phyloP scores from a whole-genome alignment of 1,284 basidiomycete species.

The Cystobasidium slooffiae region DNA sequence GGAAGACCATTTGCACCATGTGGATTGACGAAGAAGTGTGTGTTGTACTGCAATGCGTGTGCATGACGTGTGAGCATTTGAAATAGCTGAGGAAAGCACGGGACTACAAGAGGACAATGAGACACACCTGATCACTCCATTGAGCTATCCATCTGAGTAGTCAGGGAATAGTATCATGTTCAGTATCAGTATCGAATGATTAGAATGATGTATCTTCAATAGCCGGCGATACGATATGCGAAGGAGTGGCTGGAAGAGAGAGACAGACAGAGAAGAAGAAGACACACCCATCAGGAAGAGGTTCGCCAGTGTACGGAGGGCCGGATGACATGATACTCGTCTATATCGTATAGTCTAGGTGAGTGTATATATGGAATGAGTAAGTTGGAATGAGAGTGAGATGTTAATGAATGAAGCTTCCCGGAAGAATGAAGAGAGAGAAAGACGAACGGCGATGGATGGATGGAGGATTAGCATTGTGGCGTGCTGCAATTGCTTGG shows the following conservation, averaged over 20 bases:
- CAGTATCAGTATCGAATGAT: neutral
- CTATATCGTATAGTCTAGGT: neutral
- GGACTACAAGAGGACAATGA: neutral
- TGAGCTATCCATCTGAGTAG: conserved; percentile 31
- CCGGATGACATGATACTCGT: conserved; percentile 8
- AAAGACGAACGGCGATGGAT: neutral
- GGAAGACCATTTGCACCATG: conserved; percentile 20
- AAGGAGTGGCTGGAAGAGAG: neutral
- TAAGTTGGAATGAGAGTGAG: neutral
- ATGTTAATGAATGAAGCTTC: neutral
- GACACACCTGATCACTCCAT: conserved; percentile 29
- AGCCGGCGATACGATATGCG: neutral
- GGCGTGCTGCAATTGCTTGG: neutral
- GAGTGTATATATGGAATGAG: neutral
- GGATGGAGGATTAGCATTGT: neutral
- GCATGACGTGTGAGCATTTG: neutral
- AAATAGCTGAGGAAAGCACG: neutral
- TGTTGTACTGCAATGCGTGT: conserved; percentile 5
- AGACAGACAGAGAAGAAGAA: neutral
- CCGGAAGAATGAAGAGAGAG: neutral
- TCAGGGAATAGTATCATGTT: neutral
- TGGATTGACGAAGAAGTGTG: conserved; percentile 34
- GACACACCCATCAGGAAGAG: conserved; percentile 31
- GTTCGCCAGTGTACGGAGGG: conserved; percentile 31
- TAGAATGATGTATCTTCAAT: neutral